Percentiles rank a stretch among this genome's conserved stretches.
Conservation (phyloP, 2,329 filamentous ascomycete genomes). For the Aspergillus caelatus region DNA sequence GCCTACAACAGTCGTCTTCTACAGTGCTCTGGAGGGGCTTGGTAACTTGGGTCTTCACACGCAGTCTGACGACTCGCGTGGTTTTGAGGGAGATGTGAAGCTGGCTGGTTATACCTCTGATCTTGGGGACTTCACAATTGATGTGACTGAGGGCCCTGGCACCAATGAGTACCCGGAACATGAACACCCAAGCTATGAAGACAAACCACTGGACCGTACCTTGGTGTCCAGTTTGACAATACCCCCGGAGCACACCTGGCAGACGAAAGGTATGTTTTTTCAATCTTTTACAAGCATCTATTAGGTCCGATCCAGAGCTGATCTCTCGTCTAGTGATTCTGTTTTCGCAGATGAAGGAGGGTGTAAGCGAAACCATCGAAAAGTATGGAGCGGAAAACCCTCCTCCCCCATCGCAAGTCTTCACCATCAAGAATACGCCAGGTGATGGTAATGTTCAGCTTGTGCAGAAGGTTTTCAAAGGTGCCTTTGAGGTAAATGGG, state of each 20-base stretch:
- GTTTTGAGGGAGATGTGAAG: conserved; percentile 64
- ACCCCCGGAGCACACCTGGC: conserved; percentile 75
- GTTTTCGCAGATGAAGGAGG: conserved; percentile 65
- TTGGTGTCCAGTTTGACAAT: conserved; percentile 72
- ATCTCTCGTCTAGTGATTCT: conserved; percentile 50
- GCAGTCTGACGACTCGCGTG: conserved; percentile 52
- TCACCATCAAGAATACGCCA: conserved; percentile 69
- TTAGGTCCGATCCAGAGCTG: not conserved
- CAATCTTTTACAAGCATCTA: not conserved
- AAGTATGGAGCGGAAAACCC: conserved; percentile 67
- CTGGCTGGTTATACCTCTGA: conserved; percentile 70
- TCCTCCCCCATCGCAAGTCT: conserved; percentile 82
- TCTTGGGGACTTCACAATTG: conserved; percentile 78
- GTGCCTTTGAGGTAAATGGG: conserved; percentile 67
- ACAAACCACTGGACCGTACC: conserved; percentile 75
- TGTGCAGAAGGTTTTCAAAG: conserved; percentile 88
- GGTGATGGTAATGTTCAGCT: conserved; percentile 76
- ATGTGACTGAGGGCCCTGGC: conserved; percentile 70
- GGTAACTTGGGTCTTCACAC: conserved; percentile 66
- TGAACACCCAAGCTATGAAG: conserved; percentile 65
- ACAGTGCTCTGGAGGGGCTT: conserved; percentile 76
- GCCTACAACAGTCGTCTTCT: conserved; percentile 80
- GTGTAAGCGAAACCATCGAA: conserved; percentile 61
- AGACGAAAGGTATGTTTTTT: conserved; percentile 66
- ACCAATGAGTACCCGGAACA: conserved; percentile 61